Conservation (phyloP, 2,329 filamentous ascomycete species). For the Fusarium acutatum region DNA sequence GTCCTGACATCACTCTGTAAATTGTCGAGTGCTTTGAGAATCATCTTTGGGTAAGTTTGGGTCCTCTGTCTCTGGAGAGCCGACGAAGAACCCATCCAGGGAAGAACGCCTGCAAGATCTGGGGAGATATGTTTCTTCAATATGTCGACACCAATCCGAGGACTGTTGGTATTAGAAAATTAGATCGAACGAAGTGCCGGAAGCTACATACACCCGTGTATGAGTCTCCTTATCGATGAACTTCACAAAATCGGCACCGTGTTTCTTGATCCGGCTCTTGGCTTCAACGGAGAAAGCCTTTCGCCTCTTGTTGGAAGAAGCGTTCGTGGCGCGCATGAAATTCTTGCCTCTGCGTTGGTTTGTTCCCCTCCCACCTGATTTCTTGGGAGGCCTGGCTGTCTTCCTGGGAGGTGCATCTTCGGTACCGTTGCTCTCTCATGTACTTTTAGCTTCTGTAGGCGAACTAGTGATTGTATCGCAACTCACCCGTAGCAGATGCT, state of each 20-base stretch:
- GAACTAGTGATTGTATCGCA: background rate
- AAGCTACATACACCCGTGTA: slow-evolving; percentile 14
- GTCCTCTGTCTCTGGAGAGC: background rate
- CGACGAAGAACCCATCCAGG: slow-evolving; percentile 22
- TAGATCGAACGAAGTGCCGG: background rate
- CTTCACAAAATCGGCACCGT: slow-evolving; percentile 28
- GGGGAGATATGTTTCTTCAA: slow-evolving; percentile 9
- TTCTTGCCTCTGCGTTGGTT: background rate
- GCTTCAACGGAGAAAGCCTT: slow-evolving; percentile 19
- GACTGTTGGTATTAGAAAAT: background rate
- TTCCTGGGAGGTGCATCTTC: slow-evolving; percentile 26
- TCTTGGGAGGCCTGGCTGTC: slow-evolving; percentile 12
- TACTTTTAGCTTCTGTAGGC: background rate
- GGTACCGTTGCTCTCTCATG: slow-evolving; percentile 17
- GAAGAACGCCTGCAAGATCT: slow-evolving; percentile 21
- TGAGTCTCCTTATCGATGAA: slow-evolving; percentile 33
- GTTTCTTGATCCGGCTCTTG: slow-evolving; percentile 37
- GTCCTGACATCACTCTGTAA: slow-evolving; percentile 29
- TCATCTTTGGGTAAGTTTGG: slow-evolving; percentile 3
- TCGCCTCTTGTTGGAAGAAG: slow-evolving; percentile 8
- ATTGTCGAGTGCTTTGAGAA: slow-evolving; percentile 25
- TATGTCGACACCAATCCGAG: background rate
- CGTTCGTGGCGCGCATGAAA: background rate
- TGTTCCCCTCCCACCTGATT: background rate
- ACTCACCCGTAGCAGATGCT: slow-evolving; percentile 31